These are phyloP conservation scores for Entonaema liquescens DNA, from an alignment of 495 filamentous ascomycete genomes.

Conservation along the genomic window DNA sequence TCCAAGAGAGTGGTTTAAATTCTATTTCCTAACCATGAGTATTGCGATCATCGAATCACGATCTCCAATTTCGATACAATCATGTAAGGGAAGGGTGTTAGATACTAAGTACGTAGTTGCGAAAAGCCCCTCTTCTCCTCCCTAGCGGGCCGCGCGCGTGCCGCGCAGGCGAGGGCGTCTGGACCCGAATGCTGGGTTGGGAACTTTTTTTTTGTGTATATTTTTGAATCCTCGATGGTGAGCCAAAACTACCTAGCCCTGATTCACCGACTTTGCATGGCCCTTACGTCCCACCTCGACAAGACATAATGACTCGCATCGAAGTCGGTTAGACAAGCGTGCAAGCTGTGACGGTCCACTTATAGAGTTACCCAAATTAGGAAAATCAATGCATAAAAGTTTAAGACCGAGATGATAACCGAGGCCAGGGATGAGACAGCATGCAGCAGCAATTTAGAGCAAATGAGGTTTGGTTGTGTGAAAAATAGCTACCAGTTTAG, in stretches of 20 bases:
- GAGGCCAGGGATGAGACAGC: constrained; percentile 4
- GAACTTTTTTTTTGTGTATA: constrained; percentile 1
- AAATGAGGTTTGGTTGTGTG: constrained; percentile 4
- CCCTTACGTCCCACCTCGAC: constrained; percentile 29
- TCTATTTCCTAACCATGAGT: constrained; percentile 2
- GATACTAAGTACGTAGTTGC: not conserved
- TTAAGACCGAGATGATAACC: constrained; percentile 5
- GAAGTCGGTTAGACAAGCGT: not conserved
- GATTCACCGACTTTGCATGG: constrained; percentile 36
- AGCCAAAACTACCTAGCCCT: constrained; percentile 8
- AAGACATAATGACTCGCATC: constrained; percentile 33
- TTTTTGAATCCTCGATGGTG: not conserved
- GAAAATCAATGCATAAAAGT: constrained; percentile 22
- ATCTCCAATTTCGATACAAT: constrained; percentile 6
- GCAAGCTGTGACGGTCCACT: constrained; percentile 12
- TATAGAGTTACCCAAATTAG: constrained; percentile 26
- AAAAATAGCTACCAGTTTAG: constrained; percentile 23
- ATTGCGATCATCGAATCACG: constrained; percentile 21
- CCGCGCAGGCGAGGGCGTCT: constrained; percentile 28
- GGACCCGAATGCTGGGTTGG: constrained; percentile 19
- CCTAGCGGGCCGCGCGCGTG: constrained; percentile 37
- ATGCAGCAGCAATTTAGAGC: constrained; percentile 1
- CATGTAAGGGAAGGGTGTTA: constrained; percentile 30
- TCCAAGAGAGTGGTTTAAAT: constrained; percentile 10
- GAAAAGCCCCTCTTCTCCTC: constrained; percentile 25